Evolutionary conservation across 2,329 filamentous ascomycete genomes (phyloP).

Genomic region (Eutypa lata): DNA sequence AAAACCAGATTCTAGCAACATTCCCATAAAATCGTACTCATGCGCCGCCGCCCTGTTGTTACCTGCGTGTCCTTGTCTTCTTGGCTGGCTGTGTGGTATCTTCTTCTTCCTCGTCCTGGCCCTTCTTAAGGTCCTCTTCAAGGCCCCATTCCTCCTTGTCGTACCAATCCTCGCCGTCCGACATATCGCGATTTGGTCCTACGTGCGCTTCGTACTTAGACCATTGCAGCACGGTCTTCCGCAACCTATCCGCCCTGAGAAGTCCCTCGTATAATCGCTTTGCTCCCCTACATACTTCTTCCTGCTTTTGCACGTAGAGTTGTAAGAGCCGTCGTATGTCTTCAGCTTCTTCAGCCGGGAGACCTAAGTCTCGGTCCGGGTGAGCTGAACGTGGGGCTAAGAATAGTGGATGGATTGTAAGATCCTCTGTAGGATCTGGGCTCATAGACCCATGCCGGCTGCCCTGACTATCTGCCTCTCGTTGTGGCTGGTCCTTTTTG

Average conservation of each 20-base stretch:
- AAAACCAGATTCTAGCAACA: not conserved
- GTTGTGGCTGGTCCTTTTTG: conserved; percentile 7
- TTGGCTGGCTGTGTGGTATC: conserved; percentile 59
- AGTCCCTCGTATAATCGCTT: conserved; percentile 67
- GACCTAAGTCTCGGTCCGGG: conserved; percentile 67
- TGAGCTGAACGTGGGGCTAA: conserved; percentile 58
- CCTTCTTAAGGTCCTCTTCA: conserved; percentile 73
- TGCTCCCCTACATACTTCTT: conserved; percentile 73
- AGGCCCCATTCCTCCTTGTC: conserved; percentile 78
- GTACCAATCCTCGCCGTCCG: conserved; percentile 87
- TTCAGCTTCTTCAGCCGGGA: conserved; percentile 72
- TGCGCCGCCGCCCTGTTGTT: conserved; percentile 12
- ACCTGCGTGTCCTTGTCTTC: conserved; percentile 58
- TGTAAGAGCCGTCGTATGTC: conserved; percentile 72
- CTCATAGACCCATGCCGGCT: conserved; percentile 26
- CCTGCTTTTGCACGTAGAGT: conserved; percentile 80
- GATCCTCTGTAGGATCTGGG: conserved; percentile 44
- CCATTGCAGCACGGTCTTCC: conserved; percentile 70
- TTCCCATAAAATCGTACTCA: not conserved
- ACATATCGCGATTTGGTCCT: conserved; percentile 68
- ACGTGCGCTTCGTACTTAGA: conserved; percentile 74
- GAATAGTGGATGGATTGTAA: conserved; percentile 74
- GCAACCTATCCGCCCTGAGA: conserved; percentile 67
- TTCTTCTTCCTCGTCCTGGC: conserved; percentile 79
- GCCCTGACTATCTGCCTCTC: conserved; percentile 12